These are phyloP conservation scores for Cyclotella choctawhatcheeana DNA, from an alignment of 108 stramenopile species.

Conservation along the genomic window DNA sequence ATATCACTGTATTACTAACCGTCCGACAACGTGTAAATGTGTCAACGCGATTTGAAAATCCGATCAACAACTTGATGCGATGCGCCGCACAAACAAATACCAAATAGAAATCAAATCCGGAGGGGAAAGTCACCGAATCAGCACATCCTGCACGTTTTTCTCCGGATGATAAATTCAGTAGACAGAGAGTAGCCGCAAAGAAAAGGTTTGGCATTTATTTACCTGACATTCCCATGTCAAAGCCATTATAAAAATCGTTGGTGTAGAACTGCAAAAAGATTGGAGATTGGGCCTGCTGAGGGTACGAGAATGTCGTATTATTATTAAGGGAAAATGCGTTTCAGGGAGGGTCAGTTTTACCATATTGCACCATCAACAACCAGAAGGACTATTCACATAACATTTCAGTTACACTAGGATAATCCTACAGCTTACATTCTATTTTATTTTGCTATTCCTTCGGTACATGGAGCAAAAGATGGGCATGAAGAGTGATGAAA, in stretches of 20 bases:
- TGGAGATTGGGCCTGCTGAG: no score
- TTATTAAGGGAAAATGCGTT: no score
- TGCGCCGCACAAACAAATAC: not conserved
- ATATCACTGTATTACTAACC: no score
- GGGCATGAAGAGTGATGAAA: no score
- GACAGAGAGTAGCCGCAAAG: slow-evolving; percentile 95
- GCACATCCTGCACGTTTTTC: slow-evolving; percentile 98
- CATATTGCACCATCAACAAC: not conserved
- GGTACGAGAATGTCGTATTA: no score
- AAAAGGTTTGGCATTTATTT: slow-evolving; percentile 97
- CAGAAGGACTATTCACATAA: not conserved
- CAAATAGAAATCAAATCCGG: slow-evolving; percentile 86
- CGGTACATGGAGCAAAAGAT: no score
- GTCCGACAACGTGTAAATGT: no score
- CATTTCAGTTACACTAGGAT: not conserved
- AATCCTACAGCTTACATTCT: not conserved
- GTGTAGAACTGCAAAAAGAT: not conserved
- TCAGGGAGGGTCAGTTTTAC: no score
- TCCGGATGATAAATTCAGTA: slow-evolving; percentile 99
- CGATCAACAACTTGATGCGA: not conserved
- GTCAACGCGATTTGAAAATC: no score
- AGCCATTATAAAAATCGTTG: slow-evolving; percentile 59
- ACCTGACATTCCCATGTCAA: slow-evolving; percentile 79
- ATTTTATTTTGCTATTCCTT: no score
- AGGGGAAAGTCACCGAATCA: slow-evolving; percentile 87